These are phyloP conservation scores for Leishmania guyanensis DNA, from an alignment of 208 protist species.

Conservation along the genomic window DNA sequence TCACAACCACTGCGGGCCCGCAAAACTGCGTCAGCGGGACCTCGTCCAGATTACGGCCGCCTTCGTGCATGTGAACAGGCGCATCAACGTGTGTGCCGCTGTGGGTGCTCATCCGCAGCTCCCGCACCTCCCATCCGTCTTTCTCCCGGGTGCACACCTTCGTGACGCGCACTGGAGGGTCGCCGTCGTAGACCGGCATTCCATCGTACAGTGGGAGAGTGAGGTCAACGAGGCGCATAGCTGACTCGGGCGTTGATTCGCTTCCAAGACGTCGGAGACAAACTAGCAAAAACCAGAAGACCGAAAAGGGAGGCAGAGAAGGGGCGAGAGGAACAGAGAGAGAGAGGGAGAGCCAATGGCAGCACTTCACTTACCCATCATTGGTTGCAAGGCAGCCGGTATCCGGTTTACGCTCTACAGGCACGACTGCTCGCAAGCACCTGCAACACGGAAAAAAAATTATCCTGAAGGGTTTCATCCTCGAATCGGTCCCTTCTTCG, in stretches of 20 bases:
- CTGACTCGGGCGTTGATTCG: background rate
- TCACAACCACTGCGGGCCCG: conserved; percentile 33
- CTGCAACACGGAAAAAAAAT: background rate
- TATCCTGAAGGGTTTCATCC: background rate
- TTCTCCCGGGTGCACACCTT: conserved; percentile 36
- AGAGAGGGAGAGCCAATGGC: background rate
- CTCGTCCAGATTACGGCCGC: conserved; percentile 37
- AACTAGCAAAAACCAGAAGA: too few relatives aligned
- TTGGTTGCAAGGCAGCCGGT: background rate
- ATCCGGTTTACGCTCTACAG: background rate
- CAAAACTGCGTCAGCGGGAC: conserved; percentile 39
- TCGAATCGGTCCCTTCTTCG: background rate
- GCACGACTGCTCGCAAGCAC: background rate
- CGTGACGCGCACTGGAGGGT: conserved; percentile 43
- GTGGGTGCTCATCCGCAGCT: conserved; percentile 45
- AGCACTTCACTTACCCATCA: too few relatives aligned
- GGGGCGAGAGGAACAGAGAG: background rate
- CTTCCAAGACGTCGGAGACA: background rate
- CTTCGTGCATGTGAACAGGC: conserved; percentile 54
- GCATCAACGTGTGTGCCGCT: conserved; percentile 55
- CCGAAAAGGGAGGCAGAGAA: background rate
- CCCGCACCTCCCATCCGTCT: conserved; percentile 52
- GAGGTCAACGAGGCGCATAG: conserved; percentile 46
- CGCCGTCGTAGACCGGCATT: conserved; percentile 51
- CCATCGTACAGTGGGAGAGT: conserved; percentile 34